A percentile compares a stretch with the other conserved stretches of the same genome.
These are phyloP conservation scores for Ustilago esculenta DNA, from an alignment of 1,284 basidiomycete genomes.

Conservation along the genomic window DNA sequence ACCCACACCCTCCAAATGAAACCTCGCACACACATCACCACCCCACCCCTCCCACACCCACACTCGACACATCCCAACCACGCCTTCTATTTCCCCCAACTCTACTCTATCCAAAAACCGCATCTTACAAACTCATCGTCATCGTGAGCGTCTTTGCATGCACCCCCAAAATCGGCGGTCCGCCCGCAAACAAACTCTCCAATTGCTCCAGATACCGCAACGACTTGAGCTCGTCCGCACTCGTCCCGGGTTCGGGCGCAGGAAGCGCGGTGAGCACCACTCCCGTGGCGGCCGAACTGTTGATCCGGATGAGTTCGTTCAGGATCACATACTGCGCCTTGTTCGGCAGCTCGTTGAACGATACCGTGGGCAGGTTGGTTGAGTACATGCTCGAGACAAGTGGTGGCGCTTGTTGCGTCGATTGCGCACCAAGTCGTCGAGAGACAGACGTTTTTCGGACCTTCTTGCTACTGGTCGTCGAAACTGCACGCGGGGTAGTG, in stretches of 20 bases:
- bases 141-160: conserved; percentile 65
- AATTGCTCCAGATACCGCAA: conserved; percentile 61
- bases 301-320: conserved; percentile 63
- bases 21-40: too few relatives aligned
- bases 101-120: too few relatives aligned
- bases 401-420: conserved; percentile 3
- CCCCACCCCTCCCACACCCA: too few relatives aligned
- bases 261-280: conserved; percentile 65
- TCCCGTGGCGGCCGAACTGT: conserved; percentile 56
- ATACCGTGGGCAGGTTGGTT: conserved; percentile 40
- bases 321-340: conserved; percentile 65
- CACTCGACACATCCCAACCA: too few relatives aligned
- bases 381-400: conserved; percentile 26
- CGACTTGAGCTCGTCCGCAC: conserved; percentile 47
- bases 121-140: conserved; percentile 54
- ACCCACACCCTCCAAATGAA: too few relatives aligned
- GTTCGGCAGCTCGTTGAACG: conserved; percentile 66
- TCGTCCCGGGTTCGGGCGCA: conserved; percentile 63
- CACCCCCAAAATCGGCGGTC: conserved; percentile 62
- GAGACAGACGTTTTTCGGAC: conserved; percentile 16
- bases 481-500: conserved; percentile 19
- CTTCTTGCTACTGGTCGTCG: conserved; percentile 6
- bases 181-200: conserved; percentile 60
- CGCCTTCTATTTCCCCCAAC: too few relatives aligned
- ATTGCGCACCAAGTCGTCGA: conserved; percentile 13